These are phyloP conservation scores for Myotisia sp. DNA, from an alignment of 2,329 filamentous ascomycete species.

Conservation along the genomic window DNA sequence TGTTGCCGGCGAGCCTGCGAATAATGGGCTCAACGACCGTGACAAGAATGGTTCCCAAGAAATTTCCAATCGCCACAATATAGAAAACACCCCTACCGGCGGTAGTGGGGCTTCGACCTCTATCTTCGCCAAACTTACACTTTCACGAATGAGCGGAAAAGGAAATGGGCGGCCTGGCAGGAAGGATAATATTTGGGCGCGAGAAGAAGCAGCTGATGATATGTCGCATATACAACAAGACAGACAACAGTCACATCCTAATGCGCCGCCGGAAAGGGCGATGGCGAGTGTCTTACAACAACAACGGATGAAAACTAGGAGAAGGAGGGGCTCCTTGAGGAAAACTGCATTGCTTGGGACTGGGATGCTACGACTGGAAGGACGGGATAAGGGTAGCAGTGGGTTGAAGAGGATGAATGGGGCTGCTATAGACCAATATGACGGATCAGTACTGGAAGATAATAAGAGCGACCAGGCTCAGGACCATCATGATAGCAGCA, in stretches of 20 bases:
- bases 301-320: conserved; percentile 44
- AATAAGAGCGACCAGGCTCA: too few species aligned
- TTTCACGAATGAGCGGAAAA: conserved; percentile 8
- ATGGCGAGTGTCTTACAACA: conserved; percentile 36
- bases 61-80: too few species aligned
- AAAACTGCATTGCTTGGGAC: conserved; percentile 72
- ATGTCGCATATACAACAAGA: too few species aligned
- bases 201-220: too few species aligned
- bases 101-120: conserved; percentile 18
- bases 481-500: too few species aligned
- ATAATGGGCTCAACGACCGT: too few species aligned
- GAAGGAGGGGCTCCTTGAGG: conserved; percentile 68
- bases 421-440: not conserved
- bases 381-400: conserved; percentile 18
- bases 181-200: conserved; percentile 11
- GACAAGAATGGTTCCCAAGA: too few species aligned
- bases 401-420: conserved; percentile 9
- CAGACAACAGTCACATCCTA: conserved; percentile 9
- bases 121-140: conserved; percentile 12
- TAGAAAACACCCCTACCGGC: not conserved
- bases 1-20: too few species aligned
- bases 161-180: conserved; percentile 9
- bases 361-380: conserved; percentile 18
- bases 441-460: too few species aligned
- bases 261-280: conserved; percentile 24